Evolutionary conservation across 2,329 filamentous ascomycete genomes (phyloP).

Genomic region (Massarina eburnea): DNA sequence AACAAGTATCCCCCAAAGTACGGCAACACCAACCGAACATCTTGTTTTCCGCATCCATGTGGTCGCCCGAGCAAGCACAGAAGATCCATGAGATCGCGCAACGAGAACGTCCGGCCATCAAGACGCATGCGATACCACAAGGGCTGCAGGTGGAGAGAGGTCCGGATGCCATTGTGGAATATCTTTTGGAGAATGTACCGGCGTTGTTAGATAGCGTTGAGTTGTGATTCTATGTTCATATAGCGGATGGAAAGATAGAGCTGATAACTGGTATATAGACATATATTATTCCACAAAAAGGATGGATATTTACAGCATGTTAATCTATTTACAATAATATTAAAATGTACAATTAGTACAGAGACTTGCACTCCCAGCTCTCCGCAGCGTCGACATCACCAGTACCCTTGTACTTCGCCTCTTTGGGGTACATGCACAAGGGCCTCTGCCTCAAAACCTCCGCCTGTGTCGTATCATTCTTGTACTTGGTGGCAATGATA

Average conservation of each 20-base stretch:
- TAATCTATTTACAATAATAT: neutral
- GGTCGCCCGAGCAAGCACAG: slow-evolving; percentile 53
- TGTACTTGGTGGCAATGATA: slow-evolving; percentile 33
- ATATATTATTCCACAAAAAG: neutral
- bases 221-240: neutral
- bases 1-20: slow-evolving; percentile 58
- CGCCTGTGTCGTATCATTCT: slow-evolving; percentile 21
- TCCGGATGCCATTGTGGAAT: slow-evolving; percentile 59
- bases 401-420: slow-evolving; percentile 31
- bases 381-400: slow-evolving; percentile 27
- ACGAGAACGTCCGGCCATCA: slow-evolving; percentile 50
- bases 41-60: slow-evolving; percentile 65
- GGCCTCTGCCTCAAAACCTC: slow-evolving; percentile 32
- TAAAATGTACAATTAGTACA: slow-evolving; percentile 9
- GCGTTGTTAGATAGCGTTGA: slow-evolving; percentile 20
- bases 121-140: slow-evolving; percentile 56
- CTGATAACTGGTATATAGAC: no score
- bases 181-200: slow-evolving; percentile 49
- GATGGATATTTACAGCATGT: neutral
- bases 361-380: slow-evolving; percentile 32
- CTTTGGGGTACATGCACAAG: slow-evolving; percentile 38
- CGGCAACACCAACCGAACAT: slow-evolving; percentile 56
- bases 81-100: slow-evolving; percentile 51
- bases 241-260: neutral
- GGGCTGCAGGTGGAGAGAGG: slow-evolving; percentile 57